Base-by-base conservation (phyloP, 2,329 filamentous ascomycete genomes). In the Aspergillus aculeatus region DNA sequence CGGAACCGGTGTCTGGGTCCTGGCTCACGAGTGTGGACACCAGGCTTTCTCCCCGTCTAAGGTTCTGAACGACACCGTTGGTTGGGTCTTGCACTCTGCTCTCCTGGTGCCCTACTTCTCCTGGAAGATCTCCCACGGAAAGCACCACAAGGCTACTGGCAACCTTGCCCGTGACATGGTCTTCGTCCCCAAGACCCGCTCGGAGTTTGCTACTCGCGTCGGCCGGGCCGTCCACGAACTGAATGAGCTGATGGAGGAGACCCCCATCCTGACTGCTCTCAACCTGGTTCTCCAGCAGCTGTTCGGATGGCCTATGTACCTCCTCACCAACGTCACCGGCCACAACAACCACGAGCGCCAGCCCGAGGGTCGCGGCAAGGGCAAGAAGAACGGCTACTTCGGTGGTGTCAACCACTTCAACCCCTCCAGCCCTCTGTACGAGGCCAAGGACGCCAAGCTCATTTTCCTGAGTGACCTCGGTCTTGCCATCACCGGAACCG, bases 151-250 rank as follows among this genome's bases (percentile, higher is more conserved):
- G 86, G 92, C 93, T 65, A 99, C 95, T 44, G 95, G 93, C 70
- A 87, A 99, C 84, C 88, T 99, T 81, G 92, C 96, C 80, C 91
- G 94, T 68, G 95, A 99, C 80, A 99, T 99, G 95, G 95, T 98
- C 64, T 98, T 97, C 76, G 84, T 98, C n/a, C 95, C 95, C 62
- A 91, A 91, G 80, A 96, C 92, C 58, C 89, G 93, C 60, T 87
- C 95, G 67, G 81, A 90, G 74, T 93, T 90, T 72, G 91, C 92
- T 66, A 84, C 83, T 62, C 89, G 89, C 60, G 76, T 94, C 61
- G 91, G 92, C 71, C 85, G 84, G 70, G 71, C 93, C 60, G 82
- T 84, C 56, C 91, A 97, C 77, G 91, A 98, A 80, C 80, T 99
- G 60, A 81, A 86, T 61, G 94, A 99, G 81, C 84, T 99, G 62